These are phyloP conservation scores for Colletotrichum somersetense DNA, from an alignment of 2,329 filamentous ascomycete genomes.

Conservation along the genomic window DNA sequence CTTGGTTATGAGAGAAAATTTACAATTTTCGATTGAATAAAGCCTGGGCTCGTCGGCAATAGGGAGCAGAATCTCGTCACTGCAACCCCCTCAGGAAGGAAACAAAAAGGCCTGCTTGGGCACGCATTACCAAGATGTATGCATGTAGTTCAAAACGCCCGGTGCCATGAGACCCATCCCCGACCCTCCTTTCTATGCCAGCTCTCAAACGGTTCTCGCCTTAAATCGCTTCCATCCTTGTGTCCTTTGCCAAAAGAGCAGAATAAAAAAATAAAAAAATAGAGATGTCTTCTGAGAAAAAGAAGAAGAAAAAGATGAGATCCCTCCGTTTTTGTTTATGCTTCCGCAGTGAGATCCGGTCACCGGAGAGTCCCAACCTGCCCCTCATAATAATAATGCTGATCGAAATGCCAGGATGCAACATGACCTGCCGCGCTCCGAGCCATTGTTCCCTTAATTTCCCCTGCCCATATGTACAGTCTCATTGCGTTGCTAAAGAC, in stretches of 20 bases:
- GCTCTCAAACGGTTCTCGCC: constrained; percentile 1
- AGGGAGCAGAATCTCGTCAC: constrained; percentile 30
- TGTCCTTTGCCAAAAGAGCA: neutral
- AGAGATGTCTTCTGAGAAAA: neutral
- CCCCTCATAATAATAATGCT: constrained; percentile 1
- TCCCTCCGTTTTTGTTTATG: neutral
- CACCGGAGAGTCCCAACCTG: neutral
- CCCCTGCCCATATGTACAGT: constrained; percentile 25
- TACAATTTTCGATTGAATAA: constrained; percentile 9
- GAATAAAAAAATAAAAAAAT: neutral
- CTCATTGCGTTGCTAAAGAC: constrained; percentile 6
- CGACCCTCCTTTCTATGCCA: constrained; percentile 17
- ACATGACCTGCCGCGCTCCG: constrained; percentile 33
- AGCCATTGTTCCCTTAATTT: neutral
- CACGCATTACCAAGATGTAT: neutral
- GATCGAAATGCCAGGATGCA: constrained; percentile 43
- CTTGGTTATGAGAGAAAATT: neutral
- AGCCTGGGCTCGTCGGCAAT: constrained; percentile 23
- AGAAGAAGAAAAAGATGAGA: neutral
- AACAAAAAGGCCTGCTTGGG: neutral
- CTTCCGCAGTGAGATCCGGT: neutral
- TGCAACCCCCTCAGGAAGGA: neutral
- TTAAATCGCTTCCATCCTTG: neutral
- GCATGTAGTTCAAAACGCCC: neutral
- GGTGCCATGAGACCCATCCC: constrained; percentile 5